Base-by-base conservation (phyloP, 768 basidiomycete species). In the Tubosaeta brunneosetosa region DNA sequence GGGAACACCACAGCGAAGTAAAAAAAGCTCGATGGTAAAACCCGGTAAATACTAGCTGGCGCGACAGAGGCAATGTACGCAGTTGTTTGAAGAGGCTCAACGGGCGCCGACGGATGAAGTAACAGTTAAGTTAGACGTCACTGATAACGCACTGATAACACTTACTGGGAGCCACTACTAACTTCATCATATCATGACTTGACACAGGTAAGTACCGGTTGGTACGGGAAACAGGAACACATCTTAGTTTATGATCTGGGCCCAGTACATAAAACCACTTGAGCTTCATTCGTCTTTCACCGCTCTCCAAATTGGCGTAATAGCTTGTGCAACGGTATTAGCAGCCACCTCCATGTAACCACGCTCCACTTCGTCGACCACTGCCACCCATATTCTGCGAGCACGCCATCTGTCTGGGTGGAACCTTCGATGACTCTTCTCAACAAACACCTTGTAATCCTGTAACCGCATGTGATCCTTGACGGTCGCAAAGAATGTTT, bases 391-490 rank as follows among this genome's bases (percentile, higher is more conserved):
- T 33, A 91, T 69, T 27, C 80, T 80, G 38, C 85, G 75, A 29
- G 85, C 82, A 40, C 82, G 74, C 90, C 88, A 93, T 54, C 86
- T 72, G 66, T 91, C 89, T 2, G 88, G 86, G 59, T 91, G 91
- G 65, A 90, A 91, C 47, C 88, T 71, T 37, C 81, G 76, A 60
- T 89, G 80, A 59, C 84, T 85, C 61, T 81, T 82, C 69, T 87
- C 80, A 3, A 91, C 75, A 50, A 91, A 77, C 2, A 64, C 66
- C 61, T 78, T 82, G 68, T 80, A 90, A 45, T 86, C 85, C 63
- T 84, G 80, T 16, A 67, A 49, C 22, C 80, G 75, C 76, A 88
- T 77, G 41, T 77, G 74, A 16, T 57, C 54, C 58, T 73, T 74
- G 26, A 84, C 76, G 6, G 73, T 73, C 14, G 66, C 66, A 61